These are phyloP conservation scores for Fusarium mexicanum DNA, from an alignment of 2,329 filamentous ascomycete genomes.

Conservation along the genomic window DNA sequence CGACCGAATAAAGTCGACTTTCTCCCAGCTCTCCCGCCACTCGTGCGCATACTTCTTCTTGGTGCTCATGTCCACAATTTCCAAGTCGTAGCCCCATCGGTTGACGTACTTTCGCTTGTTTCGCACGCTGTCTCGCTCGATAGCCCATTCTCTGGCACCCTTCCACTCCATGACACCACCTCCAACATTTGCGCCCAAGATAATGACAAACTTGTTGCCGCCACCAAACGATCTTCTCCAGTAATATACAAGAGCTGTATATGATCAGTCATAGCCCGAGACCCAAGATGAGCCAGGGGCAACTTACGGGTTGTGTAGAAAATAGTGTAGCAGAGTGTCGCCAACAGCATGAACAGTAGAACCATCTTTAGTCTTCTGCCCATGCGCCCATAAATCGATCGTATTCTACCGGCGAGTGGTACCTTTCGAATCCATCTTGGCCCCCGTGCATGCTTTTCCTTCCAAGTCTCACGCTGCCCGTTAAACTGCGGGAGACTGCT, in stretches of 20 bases:
- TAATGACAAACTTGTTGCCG: constrained; percentile 91
- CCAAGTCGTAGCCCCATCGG: constrained; percentile 93
- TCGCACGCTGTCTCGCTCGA: constrained; percentile 92
- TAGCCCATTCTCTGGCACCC: constrained; percentile 95
- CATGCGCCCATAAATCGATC: constrained; percentile 59
- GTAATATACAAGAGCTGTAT: constrained; percentile 56
- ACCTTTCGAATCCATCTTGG: constrained; percentile 61
- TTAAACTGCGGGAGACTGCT: constrained; percentile 81
- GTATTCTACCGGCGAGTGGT: constrained; percentile 59
- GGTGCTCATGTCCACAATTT: constrained; percentile 98
- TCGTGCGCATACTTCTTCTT: constrained; percentile 99
- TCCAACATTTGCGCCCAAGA: constrained; percentile 91
- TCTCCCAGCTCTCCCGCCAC: constrained; percentile 99
- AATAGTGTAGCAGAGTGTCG: constrained; percentile 75
- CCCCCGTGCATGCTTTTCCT: constrained; percentile 77
- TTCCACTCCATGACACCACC: constrained; percentile 99
- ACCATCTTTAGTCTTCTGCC: constrained; percentile 73
- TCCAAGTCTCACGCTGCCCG: constrained; percentile 71
- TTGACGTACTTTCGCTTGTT: constrained; percentile 93
- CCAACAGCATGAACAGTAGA: constrained; percentile 65
- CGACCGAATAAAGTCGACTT: constrained; percentile 91
- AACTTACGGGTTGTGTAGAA: constrained; percentile 80
- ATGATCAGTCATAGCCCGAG: background rate
- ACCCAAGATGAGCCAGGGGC: background rate
- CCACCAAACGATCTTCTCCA: constrained; percentile 83